Evolutionary conservation across 345 rosid species (phyloP), one percentile per base, ranked within the genome.

Genomic region (Aegle marmelos): DNA sequence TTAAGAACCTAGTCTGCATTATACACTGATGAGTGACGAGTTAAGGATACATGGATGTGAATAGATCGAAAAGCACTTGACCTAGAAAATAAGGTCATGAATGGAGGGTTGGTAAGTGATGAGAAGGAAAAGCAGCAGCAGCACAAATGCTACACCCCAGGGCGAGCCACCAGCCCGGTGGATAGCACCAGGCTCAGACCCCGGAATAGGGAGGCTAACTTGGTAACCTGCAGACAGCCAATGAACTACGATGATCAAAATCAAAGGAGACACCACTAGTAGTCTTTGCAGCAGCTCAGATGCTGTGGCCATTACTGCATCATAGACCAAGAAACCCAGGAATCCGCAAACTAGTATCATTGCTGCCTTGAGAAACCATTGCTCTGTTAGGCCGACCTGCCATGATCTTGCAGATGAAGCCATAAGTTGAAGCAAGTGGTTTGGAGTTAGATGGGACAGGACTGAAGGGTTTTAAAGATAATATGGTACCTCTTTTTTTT

Each of bases 141-240:
- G 22, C 17, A 86, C 82, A 30, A 75, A 69, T 24, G 89, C 89
- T 2, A 89, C 80, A 30, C 90, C 90, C 90, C 89, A 89, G 3
- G 92, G 85, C 0, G 92, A 89, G 70, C 90, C 90, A 0, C 90
- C 90, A 2, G 88, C 92, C 24, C 86, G 73, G 31, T 84, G 92
- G 79, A 87, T 84, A 78, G 88, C 87, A 7, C 74, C 84, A 0
- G 88, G 92, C 84, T 89, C 90, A 0, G 92, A 84, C 58, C 89
- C 90, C 1, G 89, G 90, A 64, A 89, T 79, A 0, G 88, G 88
- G 54, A 89, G 65, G 77, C 59, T 68, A 22, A 87, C 63, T 14
- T 74, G 76, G 64, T 59, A 28, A 31, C 92, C 85, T 2, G 90
- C 21, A 28, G 90, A 89, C 70, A 89, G 84, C 87, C 88, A 87